Conservation (phyloP, 495 filamentous ascomycete species). For the Lichenothelia convexa region DNA sequence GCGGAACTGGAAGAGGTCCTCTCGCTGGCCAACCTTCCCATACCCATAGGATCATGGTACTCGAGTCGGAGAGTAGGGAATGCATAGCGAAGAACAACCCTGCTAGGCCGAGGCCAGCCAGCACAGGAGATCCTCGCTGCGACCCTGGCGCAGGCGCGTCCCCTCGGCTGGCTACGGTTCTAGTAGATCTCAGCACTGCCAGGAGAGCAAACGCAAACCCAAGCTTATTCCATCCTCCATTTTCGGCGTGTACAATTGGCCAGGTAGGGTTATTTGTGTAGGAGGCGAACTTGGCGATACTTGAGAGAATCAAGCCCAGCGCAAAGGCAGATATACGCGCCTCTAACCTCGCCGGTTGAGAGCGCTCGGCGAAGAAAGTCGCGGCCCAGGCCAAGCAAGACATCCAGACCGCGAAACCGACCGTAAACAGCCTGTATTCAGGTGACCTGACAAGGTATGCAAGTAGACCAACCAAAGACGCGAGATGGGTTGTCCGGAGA, state of each 20-base stretch:
- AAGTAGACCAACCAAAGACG: constrained; percentile 61
- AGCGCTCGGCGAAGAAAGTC: constrained; percentile 57
- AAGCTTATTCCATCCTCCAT: constrained; percentile 83
- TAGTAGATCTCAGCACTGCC: constrained; percentile 37
- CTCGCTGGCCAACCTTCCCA: constrained; percentile 93
- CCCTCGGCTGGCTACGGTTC: constrained; percentile 11
- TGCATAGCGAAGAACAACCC: constrained; percentile 84
- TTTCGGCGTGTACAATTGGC: constrained; percentile 75
- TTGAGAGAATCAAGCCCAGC: constrained; percentile 68
- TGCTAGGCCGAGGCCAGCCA: constrained; percentile 60
- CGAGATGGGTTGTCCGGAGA: constrained; percentile 47
- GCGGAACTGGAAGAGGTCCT: constrained; percentile 73
- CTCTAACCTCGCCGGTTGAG: constrained; percentile 59
- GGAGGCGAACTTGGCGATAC: constrained; percentile 82
- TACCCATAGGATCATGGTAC: constrained; percentile 98
- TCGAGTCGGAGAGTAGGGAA: constrained; percentile 86
- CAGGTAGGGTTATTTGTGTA: constrained; percentile 96
- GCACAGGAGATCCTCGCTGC: constrained; percentile 45
- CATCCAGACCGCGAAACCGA: constrained; percentile 60
- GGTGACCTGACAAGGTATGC: constrained; percentile 62
- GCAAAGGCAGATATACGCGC: constrained; percentile 61
- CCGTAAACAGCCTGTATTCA: constrained; percentile 58
- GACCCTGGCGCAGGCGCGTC: constrained; percentile 13
- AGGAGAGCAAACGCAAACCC: constrained; percentile 61
- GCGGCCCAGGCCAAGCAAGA: constrained; percentile 68